Evolutionary conservation across 2,329 filamentous ascomycete genomes (phyloP).

Genomic region (Nothopassalora personata): DNA sequence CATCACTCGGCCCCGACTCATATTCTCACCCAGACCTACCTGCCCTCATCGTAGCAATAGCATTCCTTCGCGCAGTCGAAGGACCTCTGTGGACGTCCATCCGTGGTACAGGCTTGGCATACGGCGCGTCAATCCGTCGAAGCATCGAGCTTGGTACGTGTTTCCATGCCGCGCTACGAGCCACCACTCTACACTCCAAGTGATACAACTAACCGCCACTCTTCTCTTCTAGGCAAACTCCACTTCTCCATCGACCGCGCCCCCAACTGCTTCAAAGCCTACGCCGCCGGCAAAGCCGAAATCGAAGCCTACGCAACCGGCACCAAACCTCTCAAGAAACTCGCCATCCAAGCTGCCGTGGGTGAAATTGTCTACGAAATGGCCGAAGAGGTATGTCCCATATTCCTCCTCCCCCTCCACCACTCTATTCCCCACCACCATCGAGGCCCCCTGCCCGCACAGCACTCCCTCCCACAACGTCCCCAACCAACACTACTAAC

Average conservation of each 20-base stretch:
- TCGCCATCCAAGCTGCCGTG: constrained; percentile 84
- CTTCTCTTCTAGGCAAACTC: constrained; percentile 63
- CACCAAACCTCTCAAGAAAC: constrained; percentile 64
- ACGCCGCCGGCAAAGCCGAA: constrained; percentile 67
- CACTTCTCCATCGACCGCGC: constrained; percentile 86
- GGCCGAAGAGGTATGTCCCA: constrained; percentile 83
- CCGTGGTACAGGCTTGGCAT: constrained; percentile 78
- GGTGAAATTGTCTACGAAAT: constrained; percentile 81
- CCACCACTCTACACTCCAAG: too few species aligned
- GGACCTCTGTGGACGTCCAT: constrained; percentile 92
- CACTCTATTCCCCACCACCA: too few species aligned
- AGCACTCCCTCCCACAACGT: too few species aligned
- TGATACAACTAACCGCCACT: too few species aligned
- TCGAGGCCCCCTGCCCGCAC: too few species aligned
- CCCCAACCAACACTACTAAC: too few species aligned
- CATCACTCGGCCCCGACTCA: constrained; percentile 66
- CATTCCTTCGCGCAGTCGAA: constrained; percentile 89
- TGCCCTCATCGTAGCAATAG: constrained; percentile 77
- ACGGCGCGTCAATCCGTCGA: constrained; percentile 74
- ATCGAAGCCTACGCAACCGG: constrained; percentile 71
- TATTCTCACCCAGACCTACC: constrained; percentile 74
- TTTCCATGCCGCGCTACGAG: too few species aligned
- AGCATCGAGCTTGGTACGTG: constrained; percentile 57
- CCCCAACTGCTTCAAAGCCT: constrained; percentile 82
- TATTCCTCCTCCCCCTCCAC: constrained; percentile 41